Percentiles rank a stretch among this genome's conserved stretches.
Evolutionary conservation across 108 stramenopile genomes (phyloP).

Genomic region (Asterionellopsis glacialis): DNA sequence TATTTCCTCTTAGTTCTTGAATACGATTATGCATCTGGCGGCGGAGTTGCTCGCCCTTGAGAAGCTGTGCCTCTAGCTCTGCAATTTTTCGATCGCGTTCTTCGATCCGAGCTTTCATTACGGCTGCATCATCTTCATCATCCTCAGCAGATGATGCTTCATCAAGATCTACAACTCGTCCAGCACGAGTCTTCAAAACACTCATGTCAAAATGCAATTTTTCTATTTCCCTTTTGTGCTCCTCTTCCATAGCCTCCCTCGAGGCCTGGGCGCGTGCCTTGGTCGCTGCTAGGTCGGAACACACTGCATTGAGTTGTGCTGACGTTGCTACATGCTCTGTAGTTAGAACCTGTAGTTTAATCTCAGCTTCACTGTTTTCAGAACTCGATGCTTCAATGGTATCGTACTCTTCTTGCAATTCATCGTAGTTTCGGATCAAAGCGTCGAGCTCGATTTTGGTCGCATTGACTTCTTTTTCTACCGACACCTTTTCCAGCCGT

Average conservation of each 20-base stretch:
- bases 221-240: constrained; percentile 62
- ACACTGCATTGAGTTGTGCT: constrained; percentile 83
- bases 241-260: constrained; percentile 52
- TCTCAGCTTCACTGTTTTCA: constrained; percentile 81
- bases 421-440: constrained; percentile 55
- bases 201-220: constrained; percentile 80
- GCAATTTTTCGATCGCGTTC: constrained; percentile 70
- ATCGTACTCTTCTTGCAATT: constrained; percentile 66
- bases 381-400: constrained; percentile 62
- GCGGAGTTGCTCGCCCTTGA: constrained; percentile 79
- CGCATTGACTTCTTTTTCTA: constrained; percentile 78
- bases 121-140: constrained; percentile 78
- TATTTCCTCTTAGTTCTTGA: constrained; percentile 94
- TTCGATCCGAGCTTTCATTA: constrained; percentile 84
- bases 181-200: constrained; percentile 79
- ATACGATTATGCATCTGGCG: constrained; percentile 90
- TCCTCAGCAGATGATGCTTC: constrained; percentile 16
- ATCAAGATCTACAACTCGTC: constrained; percentile 40
- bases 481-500: constrained; percentile 70
- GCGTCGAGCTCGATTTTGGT: constrained; percentile 64
- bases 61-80: constrained; percentile 78
- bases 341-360: constrained; percentile 74
- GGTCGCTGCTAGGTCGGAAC: constrained; percentile 77
- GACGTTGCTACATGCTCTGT: constrained; percentile 84
- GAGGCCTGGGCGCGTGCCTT: constrained; percentile 70